Conservation (phyloP, 805 yeast genomes). For the Metschnikowia corniflorae region DNA sequence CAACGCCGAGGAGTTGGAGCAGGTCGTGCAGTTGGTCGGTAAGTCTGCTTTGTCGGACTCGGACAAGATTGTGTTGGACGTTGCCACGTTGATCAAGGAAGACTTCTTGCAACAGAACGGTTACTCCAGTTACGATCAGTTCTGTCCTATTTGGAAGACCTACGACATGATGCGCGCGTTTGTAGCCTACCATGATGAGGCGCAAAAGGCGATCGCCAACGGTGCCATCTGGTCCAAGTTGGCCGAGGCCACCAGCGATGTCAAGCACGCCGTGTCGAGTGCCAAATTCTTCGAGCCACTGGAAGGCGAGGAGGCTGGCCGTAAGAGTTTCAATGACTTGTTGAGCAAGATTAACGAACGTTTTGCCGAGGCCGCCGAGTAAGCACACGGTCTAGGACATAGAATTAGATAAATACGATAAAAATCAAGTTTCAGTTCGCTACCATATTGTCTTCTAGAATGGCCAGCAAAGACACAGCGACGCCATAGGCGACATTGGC, state of each 20-base stretch:
- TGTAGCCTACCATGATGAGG: constrained; percentile 89
- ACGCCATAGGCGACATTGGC: constrained; percentile 1
- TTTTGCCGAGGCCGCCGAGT: constrained; percentile 94
- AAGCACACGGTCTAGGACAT: constrained; percentile 18
- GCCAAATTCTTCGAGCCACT: constrained; percentile 96
- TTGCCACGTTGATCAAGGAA: constrained; percentile 86
- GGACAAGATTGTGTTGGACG: constrained; percentile 95
- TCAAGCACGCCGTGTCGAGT: constrained; percentile 89
- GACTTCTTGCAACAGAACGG: constrained; percentile 99
- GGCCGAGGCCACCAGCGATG: constrained; percentile 82
- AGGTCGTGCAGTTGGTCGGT: constrained; percentile 98
- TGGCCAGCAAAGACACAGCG: constrained; percentile 11
- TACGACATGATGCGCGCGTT: constrained; percentile 97
- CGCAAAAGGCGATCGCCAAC: constrained; percentile 91
- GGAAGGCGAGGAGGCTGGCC: constrained; percentile 77
- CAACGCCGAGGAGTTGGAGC: constrained; percentile 97
- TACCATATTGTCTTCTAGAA: neutral
- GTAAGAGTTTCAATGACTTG: constrained; percentile 73
- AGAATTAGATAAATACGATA: neutral
- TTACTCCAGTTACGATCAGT: constrained; percentile 95
- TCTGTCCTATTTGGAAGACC: constrained; percentile 99
- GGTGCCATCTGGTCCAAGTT: constrained; percentile 96
- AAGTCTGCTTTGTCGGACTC: constrained; percentile 95
- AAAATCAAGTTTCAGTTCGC: neutral
- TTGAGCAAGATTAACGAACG: constrained; percentile 75